A percentile compares a stretch with the other conserved stretches of the same genome.
phyloP scores from a whole-genome alignment of 176 grass and related monocot genomes.

The Carex littledalei region DNA sequence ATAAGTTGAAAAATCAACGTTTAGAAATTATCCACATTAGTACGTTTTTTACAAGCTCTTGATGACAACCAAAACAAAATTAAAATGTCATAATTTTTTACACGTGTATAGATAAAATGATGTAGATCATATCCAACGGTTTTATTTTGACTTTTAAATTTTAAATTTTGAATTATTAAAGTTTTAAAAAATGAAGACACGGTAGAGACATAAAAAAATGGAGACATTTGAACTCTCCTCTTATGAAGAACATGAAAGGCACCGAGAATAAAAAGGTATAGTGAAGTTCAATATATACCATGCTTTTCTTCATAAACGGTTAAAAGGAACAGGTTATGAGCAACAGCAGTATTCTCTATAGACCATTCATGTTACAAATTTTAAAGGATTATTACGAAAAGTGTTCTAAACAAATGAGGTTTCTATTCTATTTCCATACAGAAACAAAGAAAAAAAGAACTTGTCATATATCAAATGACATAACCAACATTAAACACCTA shows the following conservation, averaged over 20 bases:
- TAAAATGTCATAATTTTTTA: too few relatives aligned
- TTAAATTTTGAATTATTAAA: too few relatives aligned
- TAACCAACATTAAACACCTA: neutral
- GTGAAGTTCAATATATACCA: neutral
- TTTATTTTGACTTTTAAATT: too few relatives aligned
- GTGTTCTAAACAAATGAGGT: constrained; percentile 1
- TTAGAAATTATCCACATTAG: too few relatives aligned
- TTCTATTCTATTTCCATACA: constrained; percentile 17
- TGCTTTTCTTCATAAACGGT: neutral
- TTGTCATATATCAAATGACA: constrained; percentile 18
- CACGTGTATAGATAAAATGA: too few relatives aligned
- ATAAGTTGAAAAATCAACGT: too few relatives aligned
- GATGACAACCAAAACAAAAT: too few relatives aligned
- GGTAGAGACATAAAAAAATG: too few relatives aligned
- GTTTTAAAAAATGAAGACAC: too few relatives aligned
- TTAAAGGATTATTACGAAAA: constrained; percentile 5
- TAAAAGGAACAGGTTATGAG: neutral
- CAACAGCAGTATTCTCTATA: constrained; percentile 7
- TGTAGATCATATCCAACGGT: too few relatives aligned
- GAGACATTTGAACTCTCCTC: too few relatives aligned
- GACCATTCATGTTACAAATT: constrained; percentile 10
- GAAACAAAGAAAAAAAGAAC: neutral
- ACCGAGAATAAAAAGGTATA: neutral
- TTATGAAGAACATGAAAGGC: neutral
- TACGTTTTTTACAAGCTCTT: too few relatives aligned